phyloP scores from a whole-genome alignment of 2,329 filamentous ascomycete species.

The Trichoderma sp. region DNA sequence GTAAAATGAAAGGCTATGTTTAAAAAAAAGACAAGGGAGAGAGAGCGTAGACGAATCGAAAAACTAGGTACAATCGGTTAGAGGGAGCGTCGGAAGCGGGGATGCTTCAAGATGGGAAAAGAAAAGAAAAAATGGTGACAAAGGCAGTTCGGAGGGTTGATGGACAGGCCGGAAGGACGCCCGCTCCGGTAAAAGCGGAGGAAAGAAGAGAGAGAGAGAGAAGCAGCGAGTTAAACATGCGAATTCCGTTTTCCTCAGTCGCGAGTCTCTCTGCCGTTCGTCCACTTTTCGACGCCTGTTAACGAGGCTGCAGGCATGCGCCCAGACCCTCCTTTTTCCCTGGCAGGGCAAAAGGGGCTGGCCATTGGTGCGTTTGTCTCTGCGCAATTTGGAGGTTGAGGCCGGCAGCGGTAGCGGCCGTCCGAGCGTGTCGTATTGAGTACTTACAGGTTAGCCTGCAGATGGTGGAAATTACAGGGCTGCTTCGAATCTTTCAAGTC shows the following conservation, averaged over 20 bases:
- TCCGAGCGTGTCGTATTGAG: neutral
- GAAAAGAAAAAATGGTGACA: neutral
- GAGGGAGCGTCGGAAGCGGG: conserved; percentile 18
- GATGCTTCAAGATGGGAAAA: conserved; percentile 8
- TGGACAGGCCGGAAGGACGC: conserved; percentile 18
- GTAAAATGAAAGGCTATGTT: neutral
- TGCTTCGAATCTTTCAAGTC: neutral
- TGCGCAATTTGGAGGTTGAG: neutral
- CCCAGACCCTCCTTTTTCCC: conserved; percentile 14
- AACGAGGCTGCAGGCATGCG: conserved; percentile 14
- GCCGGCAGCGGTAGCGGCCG: neutral
- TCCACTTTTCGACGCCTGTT: conserved; percentile 15
- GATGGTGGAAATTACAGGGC: neutral
- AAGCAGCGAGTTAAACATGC: neutral
- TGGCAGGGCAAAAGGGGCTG: conserved; percentile 21
- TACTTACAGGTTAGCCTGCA: neutral
- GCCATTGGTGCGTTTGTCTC: conserved; percentile 19
- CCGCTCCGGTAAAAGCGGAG: conserved; percentile 12
- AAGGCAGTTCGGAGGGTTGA: neutral
- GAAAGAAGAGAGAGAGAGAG: neutral
- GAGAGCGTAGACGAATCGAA: conserved; percentile 16
- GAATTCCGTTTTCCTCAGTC: neutral
- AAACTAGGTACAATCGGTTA: neutral
- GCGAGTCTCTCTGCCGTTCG: conserved; percentile 12
- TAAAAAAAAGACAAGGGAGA: neutral